These are phyloP conservation scores for Podila epicladia DNA, from an alignment of 192 early-diverging fungal species.

Conservation along the genomic window DNA sequence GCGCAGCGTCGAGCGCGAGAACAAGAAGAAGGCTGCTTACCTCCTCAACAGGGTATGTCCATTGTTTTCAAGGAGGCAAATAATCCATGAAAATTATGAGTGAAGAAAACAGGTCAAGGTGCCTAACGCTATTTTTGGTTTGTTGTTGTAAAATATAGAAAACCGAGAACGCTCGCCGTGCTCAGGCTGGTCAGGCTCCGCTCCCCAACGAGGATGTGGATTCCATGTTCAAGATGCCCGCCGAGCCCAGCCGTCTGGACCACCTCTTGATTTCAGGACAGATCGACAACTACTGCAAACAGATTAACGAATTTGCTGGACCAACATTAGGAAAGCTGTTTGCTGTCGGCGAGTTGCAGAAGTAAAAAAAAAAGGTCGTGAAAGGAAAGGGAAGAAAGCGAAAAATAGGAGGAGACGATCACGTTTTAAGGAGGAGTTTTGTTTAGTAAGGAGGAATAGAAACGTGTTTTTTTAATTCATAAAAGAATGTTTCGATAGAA, in stretches of 20 bases:
- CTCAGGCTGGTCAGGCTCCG: constrained; percentile 69
- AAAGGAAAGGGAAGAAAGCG: neutral
- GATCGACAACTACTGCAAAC: constrained; percentile 92
- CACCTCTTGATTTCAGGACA: constrained; percentile 89
- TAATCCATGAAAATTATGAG: neutral
- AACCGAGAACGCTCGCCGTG: constrained; percentile 81
- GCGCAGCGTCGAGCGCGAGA: constrained; percentile 88
- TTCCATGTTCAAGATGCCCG: constrained; percentile 72
- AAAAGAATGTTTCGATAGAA: neutral
- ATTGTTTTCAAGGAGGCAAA: neutral
- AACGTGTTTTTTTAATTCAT: constrained; percentile 1
- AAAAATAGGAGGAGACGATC: constrained; percentile 1
- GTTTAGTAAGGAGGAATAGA: neutral
- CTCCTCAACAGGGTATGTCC: constrained; percentile 63
- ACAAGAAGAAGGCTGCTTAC: constrained; percentile 75
- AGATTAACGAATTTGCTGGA: constrained; percentile 93
- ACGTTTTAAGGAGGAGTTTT: neutral
- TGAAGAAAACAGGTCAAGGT: neutral
- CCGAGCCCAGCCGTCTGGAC: constrained; percentile 93
- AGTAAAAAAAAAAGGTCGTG: constrained; percentile 40
- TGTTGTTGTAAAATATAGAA: constrained; percentile 38
- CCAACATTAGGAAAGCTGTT: constrained; percentile 95
- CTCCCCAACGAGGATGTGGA: constrained; percentile 86
- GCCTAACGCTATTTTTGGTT: constrained; percentile 24
- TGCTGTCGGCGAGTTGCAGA: constrained; percentile 79